Conservation (phyloP, 2,329 filamentous ascomycete genomes). For the Talaromyces pinophilus region DNA sequence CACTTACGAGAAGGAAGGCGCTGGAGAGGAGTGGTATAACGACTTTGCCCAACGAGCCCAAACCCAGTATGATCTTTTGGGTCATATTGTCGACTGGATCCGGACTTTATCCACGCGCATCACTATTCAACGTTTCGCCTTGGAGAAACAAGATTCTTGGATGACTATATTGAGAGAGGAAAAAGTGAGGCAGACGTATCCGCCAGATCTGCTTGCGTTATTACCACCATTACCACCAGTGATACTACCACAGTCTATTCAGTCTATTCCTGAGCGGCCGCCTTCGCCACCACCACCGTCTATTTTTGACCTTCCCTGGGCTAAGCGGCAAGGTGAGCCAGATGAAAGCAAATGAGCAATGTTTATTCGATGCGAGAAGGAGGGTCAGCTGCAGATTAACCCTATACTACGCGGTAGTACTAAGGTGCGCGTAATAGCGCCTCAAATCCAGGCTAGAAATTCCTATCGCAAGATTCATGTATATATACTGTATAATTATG, state of each 20-base stretch:
- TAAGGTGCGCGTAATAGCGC: no score
- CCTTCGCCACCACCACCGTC: constrained; percentile 11
- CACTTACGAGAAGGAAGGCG: constrained; percentile 9
- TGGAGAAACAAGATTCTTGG: constrained; percentile 6
- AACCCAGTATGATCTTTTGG: constrained; percentile 16
- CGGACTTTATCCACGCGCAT: constrained; percentile 13
- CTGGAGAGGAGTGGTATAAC: constrained; percentile 15
- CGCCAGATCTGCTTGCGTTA: background rate
- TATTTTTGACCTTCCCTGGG: constrained; percentile 13
- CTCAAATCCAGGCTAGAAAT: no score
- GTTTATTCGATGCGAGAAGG: no score
- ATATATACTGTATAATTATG: no score
- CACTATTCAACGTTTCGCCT: constrained; percentile 9
- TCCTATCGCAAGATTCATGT: no score
- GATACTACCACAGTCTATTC: constrained; percentile 7
- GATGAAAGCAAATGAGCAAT: constrained; percentile 4
- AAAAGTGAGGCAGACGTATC: background rate
- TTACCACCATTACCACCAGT: no score
- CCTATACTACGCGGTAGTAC: no score
- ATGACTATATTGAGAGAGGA: background rate
- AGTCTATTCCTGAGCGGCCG: constrained; percentile 10
- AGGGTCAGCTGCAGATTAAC: no score
- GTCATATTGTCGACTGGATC: constrained; percentile 17
- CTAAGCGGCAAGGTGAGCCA: constrained; percentile 3
- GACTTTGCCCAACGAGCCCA: constrained; percentile 19